Evolutionary conservation across 805 yeast species (phyloP).

Genomic region (Schwanniomyces occidentalis): DNA sequence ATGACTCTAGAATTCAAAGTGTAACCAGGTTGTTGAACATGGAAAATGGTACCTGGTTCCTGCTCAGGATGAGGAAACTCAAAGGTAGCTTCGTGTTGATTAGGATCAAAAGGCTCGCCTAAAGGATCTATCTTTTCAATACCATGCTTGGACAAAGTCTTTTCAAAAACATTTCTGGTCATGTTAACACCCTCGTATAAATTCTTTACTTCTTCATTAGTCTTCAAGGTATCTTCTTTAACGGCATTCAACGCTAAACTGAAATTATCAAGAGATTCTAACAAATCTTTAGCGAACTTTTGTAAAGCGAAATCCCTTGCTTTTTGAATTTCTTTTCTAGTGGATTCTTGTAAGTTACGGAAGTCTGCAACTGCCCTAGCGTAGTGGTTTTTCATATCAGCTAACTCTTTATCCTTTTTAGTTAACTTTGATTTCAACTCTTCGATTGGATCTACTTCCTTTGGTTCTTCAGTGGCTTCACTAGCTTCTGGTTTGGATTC

Average conservation of each 20-base stretch:
- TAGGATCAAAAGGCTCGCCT: conserved; percentile 87
- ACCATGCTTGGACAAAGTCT: conserved; percentile 80
- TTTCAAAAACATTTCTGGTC: conserved; percentile 85
- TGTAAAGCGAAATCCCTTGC: conserved; percentile 89
- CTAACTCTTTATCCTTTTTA: conserved; percentile 69
- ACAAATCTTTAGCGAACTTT: conserved; percentile 85
- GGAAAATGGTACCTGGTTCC: conserved; percentile 90
- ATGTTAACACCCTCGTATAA: conserved; percentile 85
- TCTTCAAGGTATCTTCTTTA: conserved; percentile 56
- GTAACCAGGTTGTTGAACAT: conserved; percentile 89
- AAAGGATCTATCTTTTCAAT: conserved; percentile 76
- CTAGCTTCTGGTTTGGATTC: conserved; percentile 10
- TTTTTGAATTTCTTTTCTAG: conserved; percentile 82
- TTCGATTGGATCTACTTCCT: conserved; percentile 19
- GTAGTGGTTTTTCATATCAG: conserved; percentile 80
- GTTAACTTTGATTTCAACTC: conserved; percentile 54
- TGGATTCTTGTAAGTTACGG: conserved; percentile 87
- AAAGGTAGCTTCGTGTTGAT: conserved; percentile 89
- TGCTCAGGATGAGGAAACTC: conserved; percentile 84
- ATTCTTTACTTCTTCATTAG: conserved; percentile 66
- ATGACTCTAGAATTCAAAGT: conserved; percentile 82
- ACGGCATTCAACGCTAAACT: conserved; percentile 81
- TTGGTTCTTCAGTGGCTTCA: conserved; percentile 12
- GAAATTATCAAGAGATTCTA: conserved; percentile 88
- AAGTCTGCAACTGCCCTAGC: conserved; percentile 87